Percentiles rank a stretch among this genome's conserved stretches.
These are phyloP conservation scores for Cutaneotrichosporon cavernicola DNA, from an alignment of 1,284 basidiomycete species.

Conservation along the genomic window DNA sequence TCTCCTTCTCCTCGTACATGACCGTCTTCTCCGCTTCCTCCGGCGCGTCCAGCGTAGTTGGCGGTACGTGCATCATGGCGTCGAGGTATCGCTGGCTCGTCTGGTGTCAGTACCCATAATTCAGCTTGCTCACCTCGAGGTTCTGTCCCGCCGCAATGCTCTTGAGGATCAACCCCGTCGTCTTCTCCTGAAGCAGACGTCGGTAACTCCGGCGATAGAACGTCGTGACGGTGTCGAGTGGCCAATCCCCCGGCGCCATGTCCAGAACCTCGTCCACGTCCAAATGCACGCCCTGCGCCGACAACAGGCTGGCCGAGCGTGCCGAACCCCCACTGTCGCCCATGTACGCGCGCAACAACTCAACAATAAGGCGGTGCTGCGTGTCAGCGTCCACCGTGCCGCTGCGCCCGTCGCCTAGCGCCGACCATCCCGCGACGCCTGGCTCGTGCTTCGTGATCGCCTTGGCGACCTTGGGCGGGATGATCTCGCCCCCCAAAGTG, in stretches of 20 bases:
- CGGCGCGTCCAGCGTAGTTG: slow-evolving; percentile 22
- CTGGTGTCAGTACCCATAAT: slow-evolving; percentile 15
- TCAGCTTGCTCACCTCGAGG: slow-evolving; percentile 29
- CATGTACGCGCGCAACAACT: slow-evolving; percentile 78
- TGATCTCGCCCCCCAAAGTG: slow-evolving; percentile 67
- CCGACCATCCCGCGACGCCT: slow-evolving; percentile 61
- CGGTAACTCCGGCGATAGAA: slow-evolving; percentile 77
- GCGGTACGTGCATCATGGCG: slow-evolving; percentile 33
- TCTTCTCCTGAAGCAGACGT: slow-evolving; percentile 64
- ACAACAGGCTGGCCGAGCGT: slow-evolving; percentile 66
- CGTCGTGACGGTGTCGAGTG: slow-evolving; percentile 66
- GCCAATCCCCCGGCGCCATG: slow-evolving; percentile 71
- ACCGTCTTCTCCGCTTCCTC: slow-evolving; percentile 1
- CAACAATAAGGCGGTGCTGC: slow-evolving; percentile 64
- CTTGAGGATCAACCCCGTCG: slow-evolving; percentile 48
- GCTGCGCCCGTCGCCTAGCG: slow-evolving; percentile 53
- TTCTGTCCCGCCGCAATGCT: slow-evolving; percentile 51
- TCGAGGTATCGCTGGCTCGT: slow-evolving; percentile 43
- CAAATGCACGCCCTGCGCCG: slow-evolving; percentile 74
- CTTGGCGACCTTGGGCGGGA: slow-evolving; percentile 63
- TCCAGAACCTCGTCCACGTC: slow-evolving; percentile 73
- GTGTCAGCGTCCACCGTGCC: slow-evolving; percentile 59
- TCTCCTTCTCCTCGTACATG: slow-evolving; percentile 10
- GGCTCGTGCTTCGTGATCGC: slow-evolving; percentile 46
- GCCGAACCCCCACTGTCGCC: slow-evolving; percentile 69